Evolutionary conservation across 2,329 filamentous ascomycete genomes (phyloP), one percentile per base, ranked within the genome.

Genomic region (Penicillium sp.): DNA sequence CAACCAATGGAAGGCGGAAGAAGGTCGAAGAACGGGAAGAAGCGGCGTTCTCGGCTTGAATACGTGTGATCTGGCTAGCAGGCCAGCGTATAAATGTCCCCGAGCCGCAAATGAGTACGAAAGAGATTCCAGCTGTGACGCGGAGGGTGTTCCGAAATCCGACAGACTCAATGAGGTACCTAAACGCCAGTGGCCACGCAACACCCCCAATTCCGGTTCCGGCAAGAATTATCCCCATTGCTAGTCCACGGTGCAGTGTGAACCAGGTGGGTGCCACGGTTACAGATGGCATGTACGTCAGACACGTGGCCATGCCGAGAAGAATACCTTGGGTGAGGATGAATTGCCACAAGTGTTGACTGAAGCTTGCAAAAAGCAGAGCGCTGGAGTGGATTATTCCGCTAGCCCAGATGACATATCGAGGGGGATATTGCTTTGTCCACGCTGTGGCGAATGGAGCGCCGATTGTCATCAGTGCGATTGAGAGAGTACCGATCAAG

Each of bases 171-270:
- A 76, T 67, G 15, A 72, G 58, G 2, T 63, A 62, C 23, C 68
- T 65, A 23, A 74, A 63, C 0, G 68, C 65, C 2, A 73, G 72
- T 4, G 73, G 70, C 60, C 69, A 74, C 0, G 70, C 69, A 3
- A 77, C 63, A n/a, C 75, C 75, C 0, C 75, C 75, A 0, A 76
- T 57, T 0, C 75, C 75, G 0, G 74, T 74, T 4, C 75, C 74
- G 2, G 71, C 66, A 4, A 72, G 64, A 21, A 76, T 69, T 10
- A 76, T 71, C 0, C 75, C 75, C 72, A 76, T 76, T 0, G 72
- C 74, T 2, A 75, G 60, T 2, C 71, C 74, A 3, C 74, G 66
- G 25, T 68, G 68, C 3, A 60, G 59, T 15, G 68, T 63, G 51
- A 76, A 77, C 70, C 73, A 76, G 11, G 69, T 70, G 2, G 75